Evolutionary conservation across 129 eudicot species (phyloP), one percentile per base, ranked within the genome.

Genomic region (Kitagawia praeruptora): DNA sequence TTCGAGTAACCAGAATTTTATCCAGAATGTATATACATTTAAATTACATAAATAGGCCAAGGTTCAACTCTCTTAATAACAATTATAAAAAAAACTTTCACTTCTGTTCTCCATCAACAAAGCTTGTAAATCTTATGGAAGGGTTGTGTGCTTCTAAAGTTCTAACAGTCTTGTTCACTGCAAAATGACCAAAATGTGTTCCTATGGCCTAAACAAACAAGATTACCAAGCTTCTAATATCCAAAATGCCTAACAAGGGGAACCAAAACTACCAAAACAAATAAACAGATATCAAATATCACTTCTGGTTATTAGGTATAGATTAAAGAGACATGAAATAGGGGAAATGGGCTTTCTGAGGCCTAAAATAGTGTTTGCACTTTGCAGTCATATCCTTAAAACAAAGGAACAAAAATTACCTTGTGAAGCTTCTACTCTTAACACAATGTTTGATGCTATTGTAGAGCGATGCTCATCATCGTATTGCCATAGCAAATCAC

Each of bases 401-500:
- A 31, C 34, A 31, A 45, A 45, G 54, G 39, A 45, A 41, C 41
- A 69, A 13, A 74, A 67, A 77, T 74, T 79, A 94, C 98, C 96
- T 46, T 87, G 51, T 46, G 84, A 83, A 61, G 81, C 82, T 76
- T 89, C 88, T 58, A 81, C 82, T 74, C 89, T 87, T 80, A 87
- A 87, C 69, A 87, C 53, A 31, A 83, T 85, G 5, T 92, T 89
- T 49, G 89, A 86, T 71, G 66, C 70, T 31, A 74, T 15, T 11
- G 91, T 86, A 70, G 93, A 78, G 46, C 85, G 86, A 66, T 76
- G 80, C 19, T 83, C 97, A 58, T 88, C 99, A 69, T 88, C 97
- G 64, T 81, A 84, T 76, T 92, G 90, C 90, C 89, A 86, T 41
- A 95, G 83, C 49, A 96, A 79, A 90, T 96, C 98, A 53, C 95